Percentiles rank a stretch among this genome's conserved stretches.
Evolutionary conservation across 1,139 yeast species (phyloP).

Genomic region (Hansenula lynferdii): DNA sequence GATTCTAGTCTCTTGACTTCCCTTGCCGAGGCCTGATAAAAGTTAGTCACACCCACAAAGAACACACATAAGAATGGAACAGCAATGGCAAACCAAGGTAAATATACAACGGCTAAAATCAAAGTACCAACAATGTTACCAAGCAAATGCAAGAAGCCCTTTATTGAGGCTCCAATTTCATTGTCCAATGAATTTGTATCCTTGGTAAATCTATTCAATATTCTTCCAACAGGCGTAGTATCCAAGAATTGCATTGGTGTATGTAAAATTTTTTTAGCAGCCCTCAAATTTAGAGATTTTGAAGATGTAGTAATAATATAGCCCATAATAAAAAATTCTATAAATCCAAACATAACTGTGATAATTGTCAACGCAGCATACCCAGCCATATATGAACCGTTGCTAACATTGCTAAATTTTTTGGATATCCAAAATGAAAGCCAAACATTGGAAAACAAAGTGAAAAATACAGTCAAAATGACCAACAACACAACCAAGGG

Average conservation of each 20-base stretch:
- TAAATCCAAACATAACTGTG: constrained; percentile 42
- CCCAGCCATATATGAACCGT: constrained; percentile 64
- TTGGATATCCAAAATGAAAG: constrained; percentile 74
- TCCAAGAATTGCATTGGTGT: constrained; percentile 72
- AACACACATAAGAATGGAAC: constrained; percentile 49
- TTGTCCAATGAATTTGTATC: constrained; percentile 82
- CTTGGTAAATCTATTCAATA: constrained; percentile 68
- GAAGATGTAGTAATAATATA: constrained; percentile 46
- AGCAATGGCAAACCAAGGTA: constrained; percentile 76
- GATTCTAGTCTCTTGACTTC: constrained; percentile 85
- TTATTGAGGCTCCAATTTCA: constrained; percentile 56
- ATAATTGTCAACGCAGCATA: constrained; percentile 51
- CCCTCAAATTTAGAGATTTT: constrained; percentile 38
- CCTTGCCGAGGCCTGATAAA: constrained; percentile 71
- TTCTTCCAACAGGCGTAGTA: constrained; percentile 66
- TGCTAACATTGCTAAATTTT: constrained; percentile 34
- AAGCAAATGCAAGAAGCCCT: constrained; percentile 43
- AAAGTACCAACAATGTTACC: constrained; percentile 58
- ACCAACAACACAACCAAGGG: constrained; percentile 36
- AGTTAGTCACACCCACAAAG: constrained; percentile 48
- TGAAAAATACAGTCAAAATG: constrained; percentile 45
- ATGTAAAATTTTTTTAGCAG: constrained; percentile 59
- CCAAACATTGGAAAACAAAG: constrained; percentile 71
- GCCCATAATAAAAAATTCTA: constrained; percentile 51
- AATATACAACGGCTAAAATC: constrained; percentile 62